Base-by-base conservation (phyloP, 176 grass and related monocot genomes). In the Ensete ventricosum region DNA sequence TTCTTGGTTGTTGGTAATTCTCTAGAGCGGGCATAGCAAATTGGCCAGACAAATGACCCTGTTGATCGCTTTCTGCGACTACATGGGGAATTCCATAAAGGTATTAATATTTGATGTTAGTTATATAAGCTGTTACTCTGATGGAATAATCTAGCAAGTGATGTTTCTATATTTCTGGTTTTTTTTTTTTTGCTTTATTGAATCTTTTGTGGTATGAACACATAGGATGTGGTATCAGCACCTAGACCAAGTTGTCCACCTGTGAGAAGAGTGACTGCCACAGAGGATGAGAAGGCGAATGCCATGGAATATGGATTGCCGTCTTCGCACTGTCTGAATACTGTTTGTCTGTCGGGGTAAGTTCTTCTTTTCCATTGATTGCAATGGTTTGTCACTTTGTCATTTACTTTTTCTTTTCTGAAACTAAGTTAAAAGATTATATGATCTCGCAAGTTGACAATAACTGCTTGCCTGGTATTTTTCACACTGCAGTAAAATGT, bases 1-100 rank as follows among this genome's bases (percentile, higher is more conserved):
- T 60, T 82, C 1, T 79, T 84, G 7, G 24, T 74, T 49, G 14
- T 57, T 21, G 16, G 63, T 9, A 54, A 76, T 78, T 22, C 48
- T 80, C 63, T 70, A 99, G 95, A 99, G 88, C 70, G 95, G 95
- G 51, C 95, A 99, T 14, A 63, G 73, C 82, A 90, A 80, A 79
- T 68, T 99, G 84, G 95, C 95, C 12, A 91, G 95, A 78, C 95
- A 99, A 69, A 99, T 94, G 95, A 99, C 90, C 58, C 80, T 99
- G 25, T 81, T 99, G 55, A 79, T 99, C 84, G 95, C 95, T 59
- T 99, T 99, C 82, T 94, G 88, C 20, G 95, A 91, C 83, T 99
- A 94, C 82, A 67, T 94, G 11, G 95, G 95, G 67, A 99, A 91
- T n/a, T 58, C 79, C 34, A 78, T 99, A 3, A 99, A 99, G 95